phyloP scores from a whole-genome alignment of 805 yeast species.

The Wickerhamiella parazyma region DNA sequence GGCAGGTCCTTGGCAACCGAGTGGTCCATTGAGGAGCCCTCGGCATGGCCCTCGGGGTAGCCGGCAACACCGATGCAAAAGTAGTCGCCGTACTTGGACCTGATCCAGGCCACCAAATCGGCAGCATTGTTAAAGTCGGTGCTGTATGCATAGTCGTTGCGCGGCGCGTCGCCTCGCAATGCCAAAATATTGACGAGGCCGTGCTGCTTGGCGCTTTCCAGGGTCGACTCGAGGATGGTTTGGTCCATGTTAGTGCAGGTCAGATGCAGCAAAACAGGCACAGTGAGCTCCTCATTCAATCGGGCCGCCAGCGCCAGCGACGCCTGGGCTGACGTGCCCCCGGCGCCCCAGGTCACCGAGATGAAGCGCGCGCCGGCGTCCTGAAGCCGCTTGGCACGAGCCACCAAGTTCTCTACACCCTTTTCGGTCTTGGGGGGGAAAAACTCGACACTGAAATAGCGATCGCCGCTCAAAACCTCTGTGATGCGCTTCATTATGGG shows the following conservation, averaged over 20 bases:
- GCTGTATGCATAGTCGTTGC: slow-evolving; percentile 37
- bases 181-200: slow-evolving; percentile 87
- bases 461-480: slow-evolving; percentile 35
- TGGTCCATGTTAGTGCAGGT: slow-evolving; percentile 91
- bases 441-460: slow-evolving; percentile 78
- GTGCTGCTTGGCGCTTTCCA: slow-evolving; percentile 50
- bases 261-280: slow-evolving; percentile 88
- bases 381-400: slow-evolving; percentile 80
- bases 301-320: slow-evolving; percentile 71
- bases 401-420: slow-evolving; percentile 72
- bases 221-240: slow-evolving; percentile 63
- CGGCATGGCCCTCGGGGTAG: slow-evolving; percentile 95
- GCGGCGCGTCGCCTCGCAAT: slow-evolving; percentile 89
- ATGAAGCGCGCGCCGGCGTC: slow-evolving; percentile 79
- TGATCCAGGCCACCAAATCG: slow-evolving; percentile 75
- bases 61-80: slow-evolving; percentile 95
- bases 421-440: slow-evolving; percentile 84
- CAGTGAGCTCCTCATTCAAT: slow-evolving; percentile 57
- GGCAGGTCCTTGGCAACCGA: slow-evolving; percentile 59
- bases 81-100: slow-evolving; percentile 65
- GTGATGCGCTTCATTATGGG: slow-evolving; percentile 23
- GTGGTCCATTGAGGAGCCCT: slow-evolving; percentile 62
- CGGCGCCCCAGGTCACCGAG: slow-evolving; percentile 98
- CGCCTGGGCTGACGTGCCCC: slow-evolving; percentile 83
- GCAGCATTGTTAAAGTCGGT: slow-evolving; percentile 40